Conservation (phyloP, 495 filamentous ascomycete genomes). For the Polyplosphaeria fusca region DNA sequence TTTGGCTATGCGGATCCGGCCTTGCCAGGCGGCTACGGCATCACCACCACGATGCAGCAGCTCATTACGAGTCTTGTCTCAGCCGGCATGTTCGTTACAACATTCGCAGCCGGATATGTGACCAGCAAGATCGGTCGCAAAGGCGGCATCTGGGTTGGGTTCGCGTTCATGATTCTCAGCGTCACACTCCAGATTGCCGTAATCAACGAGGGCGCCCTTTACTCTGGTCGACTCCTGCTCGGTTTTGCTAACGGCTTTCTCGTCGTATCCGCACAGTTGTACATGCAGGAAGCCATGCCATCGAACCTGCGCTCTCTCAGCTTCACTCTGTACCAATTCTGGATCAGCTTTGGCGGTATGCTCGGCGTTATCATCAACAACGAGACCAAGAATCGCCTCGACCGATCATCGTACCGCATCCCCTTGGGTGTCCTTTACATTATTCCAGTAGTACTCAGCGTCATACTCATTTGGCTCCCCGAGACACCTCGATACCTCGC, state of each 20-base stretch:
- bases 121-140: slow-evolving; percentile 35
- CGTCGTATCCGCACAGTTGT: slow-evolving; percentile 2
- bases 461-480: slow-evolving; percentile 61
- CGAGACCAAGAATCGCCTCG: slow-evolving; percentile 37
- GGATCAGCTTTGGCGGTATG: slow-evolving; percentile 13
- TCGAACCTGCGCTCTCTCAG: slow-evolving; percentile 10
- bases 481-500: slow-evolving; percentile 84
- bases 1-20: slow-evolving; percentile 44
- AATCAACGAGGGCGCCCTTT: neutral
- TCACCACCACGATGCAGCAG: slow-evolving; percentile 38
- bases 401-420: slow-evolving; percentile 54
- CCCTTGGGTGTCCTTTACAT: slow-evolving; percentile 55
- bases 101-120: slow-evolving; percentile 47
- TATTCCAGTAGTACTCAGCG: slow-evolving; percentile 55
- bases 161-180: neutral
- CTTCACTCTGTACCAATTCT: slow-evolving; percentile 4
- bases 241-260: slow-evolving; percentile 17
- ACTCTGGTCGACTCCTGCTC: slow-evolving; percentile 5
- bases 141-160: slow-evolving; percentile 24
- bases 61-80: slow-evolving; percentile 11
- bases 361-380: slow-evolving; percentile 13
- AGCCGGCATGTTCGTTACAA: slow-evolving; percentile 26
- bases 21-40: slow-evolving; percentile 51
- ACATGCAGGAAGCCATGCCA: slow-evolving; percentile 1
- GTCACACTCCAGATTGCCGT: slow-evolving; percentile 5